A percentile compares a stretch with the other conserved stretches of the same genome.
These are phyloP conservation scores for Chaetomium strumarium DNA, from an alignment of 2,329 filamentous ascomycete species.

Conservation along the genomic window DNA sequence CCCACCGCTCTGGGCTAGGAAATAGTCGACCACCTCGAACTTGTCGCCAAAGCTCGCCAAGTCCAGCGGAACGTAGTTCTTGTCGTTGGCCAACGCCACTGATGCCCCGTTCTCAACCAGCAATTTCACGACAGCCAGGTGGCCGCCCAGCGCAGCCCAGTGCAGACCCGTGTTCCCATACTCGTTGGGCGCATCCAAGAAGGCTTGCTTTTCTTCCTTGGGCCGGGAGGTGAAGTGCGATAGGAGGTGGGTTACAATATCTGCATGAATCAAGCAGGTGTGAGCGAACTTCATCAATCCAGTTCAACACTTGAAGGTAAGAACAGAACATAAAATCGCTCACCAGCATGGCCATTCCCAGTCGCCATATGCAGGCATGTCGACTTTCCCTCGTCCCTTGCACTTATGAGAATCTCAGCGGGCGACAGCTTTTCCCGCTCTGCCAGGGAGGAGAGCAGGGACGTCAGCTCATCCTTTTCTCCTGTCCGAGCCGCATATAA, in stretches of 20 bases:
- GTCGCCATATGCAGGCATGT: conserved; percentile 88
- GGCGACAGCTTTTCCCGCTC: conserved; percentile 53
- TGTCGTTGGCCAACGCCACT: conserved; percentile 71
- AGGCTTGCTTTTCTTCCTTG: conserved; percentile 40
- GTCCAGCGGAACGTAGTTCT: conserved; percentile 75
- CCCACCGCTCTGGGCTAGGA: conserved; percentile 43
- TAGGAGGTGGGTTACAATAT: conserved; percentile 40
- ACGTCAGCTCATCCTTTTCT: conserved; percentile 63
- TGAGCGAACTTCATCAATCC: neutral
- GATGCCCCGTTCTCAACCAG: conserved; percentile 73
- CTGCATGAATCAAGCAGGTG: conserved; percentile 26
- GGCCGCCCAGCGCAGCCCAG: conserved; percentile 88
- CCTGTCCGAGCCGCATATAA: conserved; percentile 79
- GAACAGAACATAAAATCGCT: conserved; percentile 21
- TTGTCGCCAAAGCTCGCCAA: conserved; percentile 66
- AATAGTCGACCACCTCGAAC: conserved; percentile 57
- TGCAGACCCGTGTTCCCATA: conserved; percentile 89
- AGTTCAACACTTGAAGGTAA: neutral
- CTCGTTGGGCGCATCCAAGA: conserved; percentile 66
- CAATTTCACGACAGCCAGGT: conserved; percentile 71
- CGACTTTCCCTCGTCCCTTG: conserved; percentile 68
- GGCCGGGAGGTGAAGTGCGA: conserved; percentile 37
- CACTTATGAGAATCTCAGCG: conserved; percentile 61
- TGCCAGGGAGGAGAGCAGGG: conserved; percentile 53
- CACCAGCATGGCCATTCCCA: conserved; percentile 82